Percentiles rank a stretch among this genome's conserved stretches.
phyloP scores from a whole-genome alignment of 2,329 filamentous ascomycete genomes.

The Pseudocercospora fuligena region DNA sequence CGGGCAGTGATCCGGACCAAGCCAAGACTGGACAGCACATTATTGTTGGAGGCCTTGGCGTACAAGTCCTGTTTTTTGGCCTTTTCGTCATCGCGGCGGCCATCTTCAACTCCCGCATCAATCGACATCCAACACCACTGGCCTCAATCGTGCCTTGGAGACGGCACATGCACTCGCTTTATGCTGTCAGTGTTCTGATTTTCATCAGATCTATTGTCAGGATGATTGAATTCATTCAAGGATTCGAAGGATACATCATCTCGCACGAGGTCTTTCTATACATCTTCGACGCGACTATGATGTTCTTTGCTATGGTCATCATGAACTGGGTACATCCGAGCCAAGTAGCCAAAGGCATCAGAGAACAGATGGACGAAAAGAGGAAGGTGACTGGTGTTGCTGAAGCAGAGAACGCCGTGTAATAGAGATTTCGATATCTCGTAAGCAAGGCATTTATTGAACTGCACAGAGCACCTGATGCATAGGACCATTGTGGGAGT shows the following conservation, averaged over 20 bases:
- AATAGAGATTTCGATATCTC: not conserved
- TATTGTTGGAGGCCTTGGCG: conserved; percentile 45
- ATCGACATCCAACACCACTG: not conserved
- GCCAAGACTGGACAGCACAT: not conserved
- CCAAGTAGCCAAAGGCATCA: conserved; percentile 6
- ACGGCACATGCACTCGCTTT: conserved; percentile 49
- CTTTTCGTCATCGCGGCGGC: conserved; percentile 49
- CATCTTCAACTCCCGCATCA: conserved; percentile 38
- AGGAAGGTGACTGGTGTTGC: not conserved
- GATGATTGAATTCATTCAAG: conserved; percentile 54
- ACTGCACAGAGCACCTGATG: not conserved
- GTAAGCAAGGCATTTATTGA: not conserved
- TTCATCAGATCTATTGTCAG: conserved; percentile 55
- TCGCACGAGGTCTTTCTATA: conserved; percentile 39
- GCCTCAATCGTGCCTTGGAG: conserved; percentile 37
- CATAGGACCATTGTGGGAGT: not conserved
- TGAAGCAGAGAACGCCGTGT: not conserved
- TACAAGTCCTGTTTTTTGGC: conserved; percentile 57
- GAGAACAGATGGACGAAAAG: not conserved
- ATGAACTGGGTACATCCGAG: conserved; percentile 16
- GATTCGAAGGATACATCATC: conserved; percentile 51
- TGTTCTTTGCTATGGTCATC: conserved; percentile 12
- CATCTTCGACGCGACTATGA: conserved; percentile 19
- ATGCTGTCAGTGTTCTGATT: conserved; percentile 51
- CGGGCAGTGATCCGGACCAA: conserved; percentile 44